Evolutionary conservation across 1,284 basidiomycete species (phyloP).

Genomic region (Polyporus tsugae): DNA sequence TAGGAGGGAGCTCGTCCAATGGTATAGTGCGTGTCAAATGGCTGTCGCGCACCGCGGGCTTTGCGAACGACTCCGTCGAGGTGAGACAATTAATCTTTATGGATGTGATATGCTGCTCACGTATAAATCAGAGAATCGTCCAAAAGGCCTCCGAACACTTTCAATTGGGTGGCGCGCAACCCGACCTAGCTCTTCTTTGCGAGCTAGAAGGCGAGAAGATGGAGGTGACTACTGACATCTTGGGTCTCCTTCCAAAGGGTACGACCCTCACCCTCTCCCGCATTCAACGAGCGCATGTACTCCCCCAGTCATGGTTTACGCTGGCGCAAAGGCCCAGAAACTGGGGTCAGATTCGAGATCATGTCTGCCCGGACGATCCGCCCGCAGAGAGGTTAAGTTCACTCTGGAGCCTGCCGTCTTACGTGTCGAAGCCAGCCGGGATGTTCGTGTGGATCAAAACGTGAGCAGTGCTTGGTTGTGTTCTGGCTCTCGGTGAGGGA

Average conservation of each 20-base stretch:
- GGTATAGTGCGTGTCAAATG: too few relatives aligned
- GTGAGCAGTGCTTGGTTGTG: background rate
- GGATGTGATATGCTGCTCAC: too few relatives aligned
- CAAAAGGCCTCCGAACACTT: background rate
- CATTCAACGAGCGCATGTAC: background rate
- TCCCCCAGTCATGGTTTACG: background rate
- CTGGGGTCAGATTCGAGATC: background rate
- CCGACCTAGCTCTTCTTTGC: background rate
- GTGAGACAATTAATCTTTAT: too few relatives aligned
- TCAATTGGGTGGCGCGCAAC: background rate
- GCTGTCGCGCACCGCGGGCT: too few relatives aligned
- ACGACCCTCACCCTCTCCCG: background rate
- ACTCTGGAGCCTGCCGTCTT: background rate
- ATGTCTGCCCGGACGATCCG: background rate
- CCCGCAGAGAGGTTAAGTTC: background rate
- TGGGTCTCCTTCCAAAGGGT: background rate
- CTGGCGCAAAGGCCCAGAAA: too few relatives aligned
- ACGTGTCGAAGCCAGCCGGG: background rate
- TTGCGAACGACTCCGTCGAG: too few relatives aligned
- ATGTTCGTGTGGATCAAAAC: background rate
- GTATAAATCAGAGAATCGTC: background rate
- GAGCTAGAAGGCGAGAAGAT: background rate
- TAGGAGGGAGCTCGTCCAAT: too few relatives aligned
- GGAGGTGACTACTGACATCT: background rate
- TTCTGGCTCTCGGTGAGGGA: background rate